These are phyloP conservation scores for Narthecium ossifragum DNA, from an alignment of 106 monocot species.

Conservation along the genomic window DNA sequence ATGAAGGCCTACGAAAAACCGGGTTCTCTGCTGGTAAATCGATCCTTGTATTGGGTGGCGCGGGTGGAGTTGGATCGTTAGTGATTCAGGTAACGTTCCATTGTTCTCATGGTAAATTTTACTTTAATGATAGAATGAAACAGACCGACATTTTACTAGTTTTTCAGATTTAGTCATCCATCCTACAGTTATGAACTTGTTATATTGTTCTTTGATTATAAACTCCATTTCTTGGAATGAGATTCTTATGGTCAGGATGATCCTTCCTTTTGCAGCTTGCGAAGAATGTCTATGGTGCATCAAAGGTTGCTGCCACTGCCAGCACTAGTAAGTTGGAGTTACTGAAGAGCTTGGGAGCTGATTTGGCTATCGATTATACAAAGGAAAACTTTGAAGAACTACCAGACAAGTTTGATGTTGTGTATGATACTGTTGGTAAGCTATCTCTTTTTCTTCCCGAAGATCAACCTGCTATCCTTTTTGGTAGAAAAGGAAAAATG, in stretches of 20 bases:
- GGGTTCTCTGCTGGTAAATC: slow-evolving; percentile 81
- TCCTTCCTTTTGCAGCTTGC: slow-evolving; percentile 51
- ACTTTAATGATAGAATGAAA: too few relatives aligned
- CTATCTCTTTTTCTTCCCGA: too few relatives aligned
- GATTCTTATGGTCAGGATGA: background rate
- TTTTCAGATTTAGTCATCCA: too few relatives aligned
- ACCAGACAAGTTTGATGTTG: slow-evolving; percentile 86
- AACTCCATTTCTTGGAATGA: background rate
- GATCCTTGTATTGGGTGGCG: slow-evolving; percentile 85
- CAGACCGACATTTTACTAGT: too few relatives aligned
- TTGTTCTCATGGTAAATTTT: too few relatives aligned
- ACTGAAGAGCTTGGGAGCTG: slow-evolving; percentile 83
- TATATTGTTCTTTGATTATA: background rate
- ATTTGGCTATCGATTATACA: slow-evolving; percentile 89
- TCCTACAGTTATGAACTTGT: too few relatives aligned
- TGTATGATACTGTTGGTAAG: slow-evolving; percentile 88
- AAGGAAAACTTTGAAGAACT: slow-evolving; percentile 91
- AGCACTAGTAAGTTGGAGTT: slow-evolving; percentile 80
- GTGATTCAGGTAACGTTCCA: slow-evolving; percentile 67
- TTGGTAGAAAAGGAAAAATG: too few relatives aligned
- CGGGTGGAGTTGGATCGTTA: slow-evolving; percentile 87
- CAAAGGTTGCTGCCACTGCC: slow-evolving; percentile 83
- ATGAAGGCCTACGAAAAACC: slow-evolving; percentile 72
- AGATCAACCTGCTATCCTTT: too few relatives aligned
- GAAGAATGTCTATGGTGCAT: slow-evolving; percentile 82